phyloP scores from a whole-genome alignment of 75 land plant species.

The Picea sitchensis region DNA sequence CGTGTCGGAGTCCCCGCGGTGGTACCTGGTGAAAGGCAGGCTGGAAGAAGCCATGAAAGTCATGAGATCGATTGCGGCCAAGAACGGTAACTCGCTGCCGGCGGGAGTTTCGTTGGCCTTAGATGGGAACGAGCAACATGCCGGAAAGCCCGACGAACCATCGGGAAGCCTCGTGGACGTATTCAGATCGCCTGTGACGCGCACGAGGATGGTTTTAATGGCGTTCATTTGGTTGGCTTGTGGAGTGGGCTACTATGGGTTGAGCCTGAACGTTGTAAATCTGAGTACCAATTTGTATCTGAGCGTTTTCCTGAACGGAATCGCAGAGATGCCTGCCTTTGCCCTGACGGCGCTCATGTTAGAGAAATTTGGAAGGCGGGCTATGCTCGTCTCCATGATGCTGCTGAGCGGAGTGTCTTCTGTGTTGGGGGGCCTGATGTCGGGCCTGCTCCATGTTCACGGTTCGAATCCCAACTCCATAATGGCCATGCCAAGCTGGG shows the following conservation, averaged over 20 bases:
- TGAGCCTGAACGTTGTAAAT: conserved; percentile 45
- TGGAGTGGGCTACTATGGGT: conserved; percentile 45
- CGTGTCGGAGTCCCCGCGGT: conserved; percentile 44
- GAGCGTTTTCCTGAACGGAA: conserved; percentile 33
- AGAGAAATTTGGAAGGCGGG: conserved; percentile 20
- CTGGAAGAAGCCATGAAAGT: conserved; percentile 25
- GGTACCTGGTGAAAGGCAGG: conserved; percentile 33
- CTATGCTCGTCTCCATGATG: conserved; percentile 42
- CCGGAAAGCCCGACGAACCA: not conserved
- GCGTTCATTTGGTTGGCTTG: conserved; percentile 31
- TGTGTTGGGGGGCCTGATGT: conserved; percentile 41
- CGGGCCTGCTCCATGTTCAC: not conserved
- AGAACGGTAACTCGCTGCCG: conserved; percentile 31
- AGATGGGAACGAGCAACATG: conserved; percentile 40
- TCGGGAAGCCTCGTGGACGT: conserved; percentile 12
- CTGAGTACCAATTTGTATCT: conserved; percentile 24
- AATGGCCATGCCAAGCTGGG: not conserved
- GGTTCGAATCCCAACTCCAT: no score
- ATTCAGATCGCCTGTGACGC: conserved; percentile 20
- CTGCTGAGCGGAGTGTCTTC: conserved; percentile 63
- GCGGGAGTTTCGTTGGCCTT: not conserved
- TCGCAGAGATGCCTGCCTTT: conserved; percentile 48
- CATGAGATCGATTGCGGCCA: conserved; percentile 23
- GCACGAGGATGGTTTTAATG: conserved; percentile 16
- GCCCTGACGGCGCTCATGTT: conserved; percentile 24